Conservation (phyloP, 176 grass and related monocot genomes). For the Tuctoria greenei region DNA sequence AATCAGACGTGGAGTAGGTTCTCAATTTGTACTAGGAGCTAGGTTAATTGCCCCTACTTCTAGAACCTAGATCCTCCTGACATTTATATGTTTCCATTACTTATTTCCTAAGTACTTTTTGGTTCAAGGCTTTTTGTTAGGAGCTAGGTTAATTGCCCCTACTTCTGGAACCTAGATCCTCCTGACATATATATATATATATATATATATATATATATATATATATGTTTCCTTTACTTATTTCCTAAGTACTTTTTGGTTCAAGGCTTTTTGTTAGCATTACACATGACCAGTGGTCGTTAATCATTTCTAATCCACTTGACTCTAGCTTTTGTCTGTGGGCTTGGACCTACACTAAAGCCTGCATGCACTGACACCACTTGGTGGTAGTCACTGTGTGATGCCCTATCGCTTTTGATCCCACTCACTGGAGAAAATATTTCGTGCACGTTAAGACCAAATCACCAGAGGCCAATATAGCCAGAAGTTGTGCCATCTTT, state of each 20-base stretch:
- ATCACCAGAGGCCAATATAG: constrained; percentile 11
- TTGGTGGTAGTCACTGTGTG: constrained; percentile 43
- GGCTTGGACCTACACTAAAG: constrained; percentile 45
- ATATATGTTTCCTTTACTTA: constrained; percentile 7
- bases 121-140: constrained; percentile 51
- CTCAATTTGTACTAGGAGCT: neutral
- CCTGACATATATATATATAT: too few relatives aligned
- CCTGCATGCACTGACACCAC: constrained; percentile 16
- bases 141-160: too few relatives aligned
- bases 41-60: constrained; percentile 22
- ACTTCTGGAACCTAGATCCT: too few relatives aligned
- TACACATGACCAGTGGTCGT: constrained; percentile 26
- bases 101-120: constrained; percentile 23
- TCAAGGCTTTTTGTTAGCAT: constrained; percentile 54
- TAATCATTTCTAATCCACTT: constrained; percentile 54
- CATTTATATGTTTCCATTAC: neutral
- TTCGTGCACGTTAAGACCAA: constrained; percentile 13
- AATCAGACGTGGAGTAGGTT: constrained; percentile 34
- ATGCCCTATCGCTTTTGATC: constrained; percentile 36
- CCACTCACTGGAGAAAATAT: constrained; percentile 29
- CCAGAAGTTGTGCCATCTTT: constrained; percentile 2
- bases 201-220: too few relatives aligned
- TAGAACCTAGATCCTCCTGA: constrained; percentile 30
- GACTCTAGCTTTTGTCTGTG: constrained; percentile 38
- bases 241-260: constrained; percentile 20